Conservation (phyloP, 345 rosid genomes). For the Heritiera fomes region DNA sequence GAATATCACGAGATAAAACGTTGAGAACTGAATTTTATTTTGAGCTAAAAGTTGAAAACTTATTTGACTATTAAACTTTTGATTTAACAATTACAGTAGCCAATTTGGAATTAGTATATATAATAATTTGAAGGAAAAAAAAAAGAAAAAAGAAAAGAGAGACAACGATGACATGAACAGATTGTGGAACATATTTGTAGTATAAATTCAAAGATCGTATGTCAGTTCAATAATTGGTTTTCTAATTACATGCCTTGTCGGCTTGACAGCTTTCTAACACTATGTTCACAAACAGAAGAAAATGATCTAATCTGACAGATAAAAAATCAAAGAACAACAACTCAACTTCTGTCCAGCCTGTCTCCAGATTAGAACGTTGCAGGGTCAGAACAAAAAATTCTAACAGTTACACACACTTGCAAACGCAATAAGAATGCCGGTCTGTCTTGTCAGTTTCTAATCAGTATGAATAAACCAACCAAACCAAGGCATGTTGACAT, state of each 20-base stretch:
- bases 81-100: too few species aligned
- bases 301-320: not conserved
- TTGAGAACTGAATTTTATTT: too few species aligned
- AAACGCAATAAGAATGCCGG: not conserved
- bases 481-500: not conserved
- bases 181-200: not conserved
- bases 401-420: not conserved
- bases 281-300: not conserved
- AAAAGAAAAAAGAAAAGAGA: not conserved
- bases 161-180: not conserved
- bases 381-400: not conserved
- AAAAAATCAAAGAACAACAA: not conserved
- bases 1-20: too few species aligned
- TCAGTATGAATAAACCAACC: not conserved
- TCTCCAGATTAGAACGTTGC: not conserved
- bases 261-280: not conserved
- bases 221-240: conserved; percentile 8
- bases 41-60: too few species aligned
- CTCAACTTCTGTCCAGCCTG: not conserved
- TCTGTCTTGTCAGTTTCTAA: not conserved
- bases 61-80: too few species aligned
- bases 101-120: too few species aligned
- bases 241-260: not conserved
- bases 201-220: not conserved
- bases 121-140: too few species aligned